Evolutionary conservation across 1,284 basidiomycete genomes (phyloP), one percentile per base, ranked within the genome.

Genomic region (Butyriboletus appendiculatus): DNA sequence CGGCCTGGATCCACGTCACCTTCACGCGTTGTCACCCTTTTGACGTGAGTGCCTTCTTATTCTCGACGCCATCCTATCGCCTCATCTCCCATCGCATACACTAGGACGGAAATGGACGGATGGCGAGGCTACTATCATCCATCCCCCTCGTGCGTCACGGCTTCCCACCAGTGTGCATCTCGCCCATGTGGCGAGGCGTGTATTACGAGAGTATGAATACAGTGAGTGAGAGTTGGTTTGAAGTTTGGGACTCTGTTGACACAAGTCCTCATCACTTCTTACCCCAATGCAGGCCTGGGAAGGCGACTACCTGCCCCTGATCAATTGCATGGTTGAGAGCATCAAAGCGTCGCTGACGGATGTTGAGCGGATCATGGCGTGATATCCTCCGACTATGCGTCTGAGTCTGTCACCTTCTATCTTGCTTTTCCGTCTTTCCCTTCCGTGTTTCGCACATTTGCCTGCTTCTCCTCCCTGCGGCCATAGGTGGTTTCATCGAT

Each of bases 1-100:
- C 76, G 24, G 76, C 75, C 20, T 78, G 76, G 76, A 58, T 76
- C 3, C 76, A 78, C 53, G 63, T 78, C 5, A 67, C 73, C 0
- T 62, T 78, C 47, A 72, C 67, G n/a, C 67, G 73, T 7, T 77
- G 75, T 50, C 76, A 78, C 57, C 76, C 76, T 1, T 78, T 77
- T 35, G 74, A 78, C 40, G 75, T 75, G 62, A 49, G 68, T 12
- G 1, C 24, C 16, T n/a, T n/a, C 2, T 42, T 14, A 9, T 34
- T 39, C n/a, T 26, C 8, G 7, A 3, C 5, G 7, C 12, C 6
- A 9, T 43, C 26, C 18, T 14, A 45, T 52, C 35, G 18, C 16
- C 45, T 48, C 32, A 48, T 41, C 5, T 33, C 22, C n/a, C 15
- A 41, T 44, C 18, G 40, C 6, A 6, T 28, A 20, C 39, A 33